Conservation (phyloP, 371 early-diverging fungal species). For the Mortierella sp. region DNA sequence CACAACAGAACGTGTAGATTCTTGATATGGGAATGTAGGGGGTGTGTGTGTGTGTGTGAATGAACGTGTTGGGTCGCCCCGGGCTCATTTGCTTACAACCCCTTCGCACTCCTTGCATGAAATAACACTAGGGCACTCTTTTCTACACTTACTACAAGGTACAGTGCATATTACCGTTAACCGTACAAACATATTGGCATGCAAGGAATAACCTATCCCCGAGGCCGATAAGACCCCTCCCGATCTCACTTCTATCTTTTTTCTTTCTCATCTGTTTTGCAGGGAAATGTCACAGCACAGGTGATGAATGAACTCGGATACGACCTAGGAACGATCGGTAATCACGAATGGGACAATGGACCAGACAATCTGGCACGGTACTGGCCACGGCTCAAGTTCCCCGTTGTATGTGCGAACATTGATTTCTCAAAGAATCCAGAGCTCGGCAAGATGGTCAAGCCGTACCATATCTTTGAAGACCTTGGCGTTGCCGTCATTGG, state of each 20-base stretch:
- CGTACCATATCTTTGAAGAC: slow-evolving; percentile 73
- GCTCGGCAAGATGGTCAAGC: slow-evolving; percentile 63
- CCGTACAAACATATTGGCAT: too few relatives aligned
- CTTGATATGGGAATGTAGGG: background rate
- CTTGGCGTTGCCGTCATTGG: slow-evolving; percentile 73
- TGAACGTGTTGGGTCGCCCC: background rate
- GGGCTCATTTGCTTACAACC: slow-evolving; percentile 7
- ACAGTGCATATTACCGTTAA: background rate
- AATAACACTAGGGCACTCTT: slow-evolving; percentile 62
- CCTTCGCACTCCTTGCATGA: background rate
- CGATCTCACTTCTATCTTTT: background rate
- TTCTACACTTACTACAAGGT: slow-evolving; percentile 66
- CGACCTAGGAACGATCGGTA: slow-evolving; percentile 73
- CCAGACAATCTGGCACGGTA: slow-evolving; percentile 62
- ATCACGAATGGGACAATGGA: slow-evolving; percentile 81
- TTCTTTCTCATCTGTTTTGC: background rate
- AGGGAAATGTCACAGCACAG: slow-evolving; percentile 61
- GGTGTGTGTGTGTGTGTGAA: background rate
- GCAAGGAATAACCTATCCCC: too few relatives aligned
- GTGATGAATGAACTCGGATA: slow-evolving; percentile 70
- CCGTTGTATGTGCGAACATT: slow-evolving; percentile 76
- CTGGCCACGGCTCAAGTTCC: slow-evolving; percentile 65
- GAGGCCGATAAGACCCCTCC: background rate
- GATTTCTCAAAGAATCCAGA: slow-evolving; percentile 57
- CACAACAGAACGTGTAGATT: background rate